phyloP scores from a whole-genome alignment of 176 grass and related monocot genomes.

The Musa schizocarpa region DNA sequence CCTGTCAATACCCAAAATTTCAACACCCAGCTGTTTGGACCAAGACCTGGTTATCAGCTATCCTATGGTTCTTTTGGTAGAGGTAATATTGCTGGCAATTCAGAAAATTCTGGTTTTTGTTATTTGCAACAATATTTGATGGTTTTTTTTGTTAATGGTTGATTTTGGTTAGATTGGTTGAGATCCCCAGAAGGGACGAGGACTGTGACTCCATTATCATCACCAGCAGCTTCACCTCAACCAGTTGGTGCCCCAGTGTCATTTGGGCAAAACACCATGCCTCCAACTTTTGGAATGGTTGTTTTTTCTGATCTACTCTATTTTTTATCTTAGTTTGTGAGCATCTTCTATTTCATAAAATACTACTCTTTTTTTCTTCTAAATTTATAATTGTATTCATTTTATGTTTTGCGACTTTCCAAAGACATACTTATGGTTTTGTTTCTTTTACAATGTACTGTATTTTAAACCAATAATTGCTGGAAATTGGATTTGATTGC shows the following conservation, averaged over 20 bases:
- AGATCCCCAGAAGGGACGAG: conserved; percentile 23
- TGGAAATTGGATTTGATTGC: neutral
- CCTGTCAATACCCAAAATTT: conserved; percentile 47
- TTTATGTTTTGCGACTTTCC: neutral
- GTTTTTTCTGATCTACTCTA: conserved; percentile 12
- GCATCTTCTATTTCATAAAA: neutral
- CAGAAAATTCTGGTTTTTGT: conserved; percentile 14
- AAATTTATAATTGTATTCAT: neutral
- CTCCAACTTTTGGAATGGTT: conserved; percentile 54
- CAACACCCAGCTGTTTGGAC: conserved; percentile 58
- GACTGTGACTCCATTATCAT: conserved; percentile 19
- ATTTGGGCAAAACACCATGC: conserved; percentile 49
- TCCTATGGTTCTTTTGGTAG: conserved; percentile 38
- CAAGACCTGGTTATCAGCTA: conserved; percentile 56
- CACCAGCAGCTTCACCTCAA: conserved; percentile 38
- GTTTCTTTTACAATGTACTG: too few species aligned
- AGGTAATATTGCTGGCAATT: conserved; percentile 34
- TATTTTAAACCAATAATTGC: neutral
- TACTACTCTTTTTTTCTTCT: neutral
- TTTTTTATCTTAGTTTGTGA: neutral
- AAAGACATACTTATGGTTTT: neutral
- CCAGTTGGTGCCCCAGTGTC: conserved; percentile 29
- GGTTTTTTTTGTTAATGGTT: conserved; percentile 9
- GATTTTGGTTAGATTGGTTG: conserved; percentile 56
- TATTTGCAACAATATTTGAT: conserved; percentile 12